Evolutionary conservation across 2,329 filamentous ascomycete genomes (phyloP).

Genomic region (Chalaropsis thielavioides): DNA sequence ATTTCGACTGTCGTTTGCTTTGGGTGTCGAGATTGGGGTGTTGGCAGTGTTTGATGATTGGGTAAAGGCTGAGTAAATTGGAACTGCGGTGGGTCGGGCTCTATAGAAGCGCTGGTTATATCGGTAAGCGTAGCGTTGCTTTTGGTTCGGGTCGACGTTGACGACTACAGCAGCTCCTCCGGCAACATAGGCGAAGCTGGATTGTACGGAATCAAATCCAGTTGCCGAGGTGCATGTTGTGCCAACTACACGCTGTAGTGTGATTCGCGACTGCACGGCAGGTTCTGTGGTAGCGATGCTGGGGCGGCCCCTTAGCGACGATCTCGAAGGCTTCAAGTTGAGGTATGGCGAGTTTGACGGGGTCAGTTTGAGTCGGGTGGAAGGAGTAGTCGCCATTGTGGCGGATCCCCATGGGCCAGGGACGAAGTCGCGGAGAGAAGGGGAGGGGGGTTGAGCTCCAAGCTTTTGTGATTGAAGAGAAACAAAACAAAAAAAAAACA

Average conservation of each 20-base stretch:
- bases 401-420: conserved; percentile 34
- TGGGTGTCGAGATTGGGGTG: conserved; percentile 40
- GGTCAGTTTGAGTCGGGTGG: conserved; percentile 51
- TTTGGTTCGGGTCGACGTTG: conserved; percentile 51
- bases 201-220: conserved; percentile 68
- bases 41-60: conserved; percentile 36
- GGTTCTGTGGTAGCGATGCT: conserved; percentile 27
- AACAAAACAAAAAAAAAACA: background rate
- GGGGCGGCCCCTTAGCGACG: conserved; percentile 40
- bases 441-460: background rate
- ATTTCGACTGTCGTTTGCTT: conserved; percentile 50
- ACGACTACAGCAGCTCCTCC: conserved; percentile 89
- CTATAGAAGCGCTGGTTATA: conserved; percentile 77
- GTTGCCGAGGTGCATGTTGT: conserved; percentile 75
- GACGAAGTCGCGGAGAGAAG: background rate
- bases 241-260: conserved; percentile 72
- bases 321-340: conserved; percentile 43
- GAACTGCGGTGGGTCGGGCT: conserved; percentile 63
- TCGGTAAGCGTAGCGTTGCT: conserved; percentile 13
- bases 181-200: conserved; percentile 78
- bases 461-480: background rate
- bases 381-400: conserved; percentile 44
- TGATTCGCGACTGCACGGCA: conserved; percentile 45
- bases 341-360: conserved; percentile 63
- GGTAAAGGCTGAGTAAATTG: conserved; percentile 44